Base-by-base conservation (phyloP, 768 basidiomycete species). In the Daedaleopsis sinensis region DNA sequence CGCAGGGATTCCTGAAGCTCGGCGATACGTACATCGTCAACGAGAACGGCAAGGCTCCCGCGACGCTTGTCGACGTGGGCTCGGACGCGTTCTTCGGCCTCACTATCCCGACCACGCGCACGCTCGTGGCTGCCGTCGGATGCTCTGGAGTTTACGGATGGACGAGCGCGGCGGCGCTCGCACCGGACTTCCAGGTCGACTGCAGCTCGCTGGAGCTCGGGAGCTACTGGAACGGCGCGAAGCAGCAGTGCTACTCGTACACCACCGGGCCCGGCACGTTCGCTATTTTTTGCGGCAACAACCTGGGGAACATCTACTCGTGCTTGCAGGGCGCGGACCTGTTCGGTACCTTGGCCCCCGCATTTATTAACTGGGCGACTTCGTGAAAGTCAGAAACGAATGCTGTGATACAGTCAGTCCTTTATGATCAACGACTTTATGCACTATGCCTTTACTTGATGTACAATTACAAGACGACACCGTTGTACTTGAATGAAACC, bases 71-170 rank as follows among this genome's bases (percentile, higher is more conserved):
- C 47, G 48, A 55, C 47, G 59, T 23, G 23, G 59, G 59, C 23
- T 49, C 47, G 16, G 27, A 60, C 46, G 52, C 59, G 37, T 60
- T 54, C 53, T 60, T 60, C 18, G 59, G 59, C n/a, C 52, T 60
- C 37, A 44, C 36, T 23, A 48, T 55, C 46, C 47, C 47, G 21
- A 27, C 35, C 35, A 13, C 16, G 16, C 21, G 21, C 42, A 18
- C 47, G 18, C 27, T 60, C 27, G 53, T 19, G 59, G 16, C 19
- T 5, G n/a, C 39, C 3, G 42, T 15, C 13, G 58, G 58, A 27
- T 55, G 52, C 53, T 15, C 43, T 7, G 47, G 37, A 16, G 53
- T 60, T 23, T 55, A 60, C 23, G 15, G 7, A 4, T 60, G 59
- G 59, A n/a, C 21, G 16, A 5, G 5, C n/a, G 19, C 16, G n/a